Conservation (phyloP, 139 green algal species). For the Ettlia oleoabundans region DNA sequence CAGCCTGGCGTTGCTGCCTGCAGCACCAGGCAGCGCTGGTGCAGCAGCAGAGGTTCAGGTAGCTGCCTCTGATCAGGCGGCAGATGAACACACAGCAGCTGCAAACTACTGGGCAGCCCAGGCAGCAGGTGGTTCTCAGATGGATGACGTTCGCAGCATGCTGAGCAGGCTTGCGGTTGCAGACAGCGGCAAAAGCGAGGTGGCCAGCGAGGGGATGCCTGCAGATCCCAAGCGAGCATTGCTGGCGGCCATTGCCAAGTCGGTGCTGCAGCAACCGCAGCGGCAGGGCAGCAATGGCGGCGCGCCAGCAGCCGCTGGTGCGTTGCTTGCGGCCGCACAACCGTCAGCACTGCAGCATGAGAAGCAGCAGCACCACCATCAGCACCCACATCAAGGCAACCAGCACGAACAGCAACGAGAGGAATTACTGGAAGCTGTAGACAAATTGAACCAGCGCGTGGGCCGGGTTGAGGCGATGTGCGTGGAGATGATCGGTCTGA, state of each 20-base stretch:
- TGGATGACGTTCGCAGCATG: constrained; percentile 6
- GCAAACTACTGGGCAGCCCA: too few relatives aligned
- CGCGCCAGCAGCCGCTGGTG: neutral
- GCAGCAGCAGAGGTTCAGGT: neutral
- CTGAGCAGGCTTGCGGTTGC: neutral
- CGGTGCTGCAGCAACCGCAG: constrained; percentile 12
- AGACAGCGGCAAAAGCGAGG: neutral
- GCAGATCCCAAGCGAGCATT: constrained; percentile 21
- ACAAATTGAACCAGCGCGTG: constrained; percentile 2
- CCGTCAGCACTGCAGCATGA: neutral
- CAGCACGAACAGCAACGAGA: neutral
- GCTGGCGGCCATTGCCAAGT: constrained; percentile 5
- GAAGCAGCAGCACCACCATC: neutral
- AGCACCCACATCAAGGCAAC: neutral
- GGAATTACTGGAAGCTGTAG: neutral
- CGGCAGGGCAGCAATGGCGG: neutral
- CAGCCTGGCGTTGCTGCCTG: constrained; percentile 1
- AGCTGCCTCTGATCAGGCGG: neutral
- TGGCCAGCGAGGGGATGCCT: too few relatives aligned
- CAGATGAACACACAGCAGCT: neutral
- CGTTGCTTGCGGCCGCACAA: neutral
- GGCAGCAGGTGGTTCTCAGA: neutral
- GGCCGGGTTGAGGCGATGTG: constrained; percentile 1
- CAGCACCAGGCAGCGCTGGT: neutral
- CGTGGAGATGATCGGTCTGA: constrained; percentile 1